These are phyloP conservation scores for Cladosporium sp. DNA, from an alignment of 2,329 filamentous ascomycete species.

Conservation along the genomic window DNA sequence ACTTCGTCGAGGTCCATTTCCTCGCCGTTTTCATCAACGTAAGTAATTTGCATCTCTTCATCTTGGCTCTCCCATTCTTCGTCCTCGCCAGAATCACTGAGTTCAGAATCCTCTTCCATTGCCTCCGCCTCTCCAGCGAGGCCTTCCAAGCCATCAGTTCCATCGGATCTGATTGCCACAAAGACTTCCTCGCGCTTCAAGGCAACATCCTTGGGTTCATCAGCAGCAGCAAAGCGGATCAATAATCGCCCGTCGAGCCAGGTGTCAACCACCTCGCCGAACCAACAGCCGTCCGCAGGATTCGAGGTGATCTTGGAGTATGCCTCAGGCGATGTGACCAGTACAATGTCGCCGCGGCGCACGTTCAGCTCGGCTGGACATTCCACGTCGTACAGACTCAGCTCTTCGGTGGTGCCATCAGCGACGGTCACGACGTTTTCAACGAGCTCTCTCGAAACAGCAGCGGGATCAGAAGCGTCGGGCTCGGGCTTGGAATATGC, in stretches of 20 bases:
- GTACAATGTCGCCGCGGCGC: conserved; percentile 49
- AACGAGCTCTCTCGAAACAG: conserved; percentile 3
- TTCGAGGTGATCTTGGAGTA: conserved; percentile 22
- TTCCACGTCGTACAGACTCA: conserved; percentile 56
- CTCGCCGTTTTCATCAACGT: conserved; percentile 42
- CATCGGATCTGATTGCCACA: conserved; percentile 41
- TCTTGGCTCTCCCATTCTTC: conserved; percentile 24
- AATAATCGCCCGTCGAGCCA: conserved; percentile 48
- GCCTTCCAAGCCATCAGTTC: conserved; percentile 22
- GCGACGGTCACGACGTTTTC: conserved; percentile 16
- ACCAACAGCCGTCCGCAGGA: conserved; percentile 35
- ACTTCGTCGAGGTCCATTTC: conserved; percentile 39
- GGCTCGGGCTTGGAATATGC: conserved; percentile 50
- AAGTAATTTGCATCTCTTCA: conserved; percentile 30
- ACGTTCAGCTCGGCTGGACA: conserved; percentile 46
- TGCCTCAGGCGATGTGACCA: conserved; percentile 32
- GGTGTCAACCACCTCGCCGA: conserved; percentile 54
- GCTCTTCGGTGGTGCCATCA: conserved; percentile 38
- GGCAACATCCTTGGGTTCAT: conserved; percentile 46
- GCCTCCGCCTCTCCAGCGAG: conserved; percentile 26
- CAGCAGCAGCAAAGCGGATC: conserved; percentile 49
- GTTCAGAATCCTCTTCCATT: conserved; percentile 12
- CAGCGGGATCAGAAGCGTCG: conserved; percentile 35
- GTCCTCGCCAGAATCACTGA: conserved; percentile 21
- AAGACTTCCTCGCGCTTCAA: conserved; percentile 46